Percentiles rank a stretch among this genome's conserved stretches.
These are phyloP conservation scores for Forsythia suspensa DNA, from an alignment of 257 asterid genomes.

Conservation along the genomic window DNA sequence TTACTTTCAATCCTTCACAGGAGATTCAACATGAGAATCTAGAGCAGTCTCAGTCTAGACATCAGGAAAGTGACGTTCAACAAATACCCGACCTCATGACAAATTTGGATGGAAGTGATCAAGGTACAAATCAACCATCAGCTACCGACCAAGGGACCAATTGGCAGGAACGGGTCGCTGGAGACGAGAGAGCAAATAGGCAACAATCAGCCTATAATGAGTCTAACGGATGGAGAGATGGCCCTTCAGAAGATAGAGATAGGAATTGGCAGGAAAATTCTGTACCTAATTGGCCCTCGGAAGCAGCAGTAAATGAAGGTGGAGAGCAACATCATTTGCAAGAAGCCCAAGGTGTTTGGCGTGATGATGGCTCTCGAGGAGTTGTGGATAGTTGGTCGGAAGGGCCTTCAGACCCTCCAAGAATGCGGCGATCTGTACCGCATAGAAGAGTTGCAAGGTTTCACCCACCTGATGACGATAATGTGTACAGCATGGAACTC, in stretches of 20 bases:
- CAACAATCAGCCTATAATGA: conserved; percentile 36
- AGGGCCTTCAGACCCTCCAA: conserved; percentile 75
- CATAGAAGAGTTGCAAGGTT: conserved; percentile 64
- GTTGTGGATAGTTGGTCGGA: conserved; percentile 69
- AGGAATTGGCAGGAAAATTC: conserved; percentile 50
- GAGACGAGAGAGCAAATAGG: conserved; percentile 33
- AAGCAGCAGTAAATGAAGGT: conserved; percentile 41
- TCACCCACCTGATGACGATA: conserved; percentile 89
- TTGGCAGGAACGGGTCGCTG: conserved; percentile 28
- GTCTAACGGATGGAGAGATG: conserved; percentile 40
- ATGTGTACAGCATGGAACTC: conserved; percentile 94
- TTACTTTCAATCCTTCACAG: conserved; percentile 39
- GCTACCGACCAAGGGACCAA: conserved; percentile 25
- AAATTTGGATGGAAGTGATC: conserved; percentile 40
- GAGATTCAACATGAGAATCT: conserved; percentile 52
- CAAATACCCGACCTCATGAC: conserved; percentile 36
- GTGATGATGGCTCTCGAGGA: conserved; percentile 57
- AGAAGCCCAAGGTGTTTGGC: conserved; percentile 60
- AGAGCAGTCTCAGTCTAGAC: conserved; percentile 33
- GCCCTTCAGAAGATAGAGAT: conserved; percentile 35
- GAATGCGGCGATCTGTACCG: conserved; percentile 62
- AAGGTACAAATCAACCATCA: conserved; percentile 19
- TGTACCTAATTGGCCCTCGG: conserved; percentile 46
- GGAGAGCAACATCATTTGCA: conserved; percentile 42
- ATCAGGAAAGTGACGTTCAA: conserved; percentile 37